Conservation (phyloP, 176 grass and related monocot species). For the Carex myosuroides region DNA sequence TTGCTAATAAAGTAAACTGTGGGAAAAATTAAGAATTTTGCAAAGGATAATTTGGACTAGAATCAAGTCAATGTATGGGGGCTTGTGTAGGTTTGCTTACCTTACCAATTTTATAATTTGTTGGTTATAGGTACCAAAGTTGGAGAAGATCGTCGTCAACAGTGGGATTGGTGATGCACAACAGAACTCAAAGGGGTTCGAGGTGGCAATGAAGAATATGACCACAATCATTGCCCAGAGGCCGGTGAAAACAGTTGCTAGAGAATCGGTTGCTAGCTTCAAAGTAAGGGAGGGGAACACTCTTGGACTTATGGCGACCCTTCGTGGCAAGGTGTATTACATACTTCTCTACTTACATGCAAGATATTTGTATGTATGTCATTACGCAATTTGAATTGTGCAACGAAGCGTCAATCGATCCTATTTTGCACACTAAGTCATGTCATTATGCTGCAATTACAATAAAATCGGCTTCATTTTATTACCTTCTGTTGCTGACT, state of each 20-base stretch:
- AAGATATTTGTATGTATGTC: not conserved
- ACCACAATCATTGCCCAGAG: slow-evolving; percentile 66
- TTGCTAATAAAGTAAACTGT: not conserved
- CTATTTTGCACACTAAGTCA: not conserved
- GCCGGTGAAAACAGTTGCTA: slow-evolving; percentile 77
- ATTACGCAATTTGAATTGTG: not conserved
- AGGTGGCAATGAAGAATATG: slow-evolving; percentile 73
- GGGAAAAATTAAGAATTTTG: not conserved
- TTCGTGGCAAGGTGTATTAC: slow-evolving; percentile 62
- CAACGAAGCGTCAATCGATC: not conserved
- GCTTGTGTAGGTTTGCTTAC: not conserved
- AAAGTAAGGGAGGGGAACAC: slow-evolving; percentile 76
- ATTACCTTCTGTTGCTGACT: not conserved
- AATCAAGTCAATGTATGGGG: not conserved
- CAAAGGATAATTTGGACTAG: not conserved
- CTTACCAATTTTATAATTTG: not conserved
- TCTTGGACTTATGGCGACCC: slow-evolving; percentile 74
- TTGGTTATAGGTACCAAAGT: slow-evolving; percentile 49
- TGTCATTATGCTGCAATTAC: not conserved
- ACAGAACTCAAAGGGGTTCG: slow-evolving; percentile 72
- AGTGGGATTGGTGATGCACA: slow-evolving; percentile 79
- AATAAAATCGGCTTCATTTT: not conserved
- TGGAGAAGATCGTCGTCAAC: slow-evolving; percentile 85
- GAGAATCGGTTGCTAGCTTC: slow-evolving; percentile 80
- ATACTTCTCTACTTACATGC: not conserved